A percentile compares a stretch with the other conserved stretches of the same genome.
phyloP scores from a whole-genome alignment of 2,329 filamentous ascomycete genomes.

The Aschersonia sp. region DNA sequence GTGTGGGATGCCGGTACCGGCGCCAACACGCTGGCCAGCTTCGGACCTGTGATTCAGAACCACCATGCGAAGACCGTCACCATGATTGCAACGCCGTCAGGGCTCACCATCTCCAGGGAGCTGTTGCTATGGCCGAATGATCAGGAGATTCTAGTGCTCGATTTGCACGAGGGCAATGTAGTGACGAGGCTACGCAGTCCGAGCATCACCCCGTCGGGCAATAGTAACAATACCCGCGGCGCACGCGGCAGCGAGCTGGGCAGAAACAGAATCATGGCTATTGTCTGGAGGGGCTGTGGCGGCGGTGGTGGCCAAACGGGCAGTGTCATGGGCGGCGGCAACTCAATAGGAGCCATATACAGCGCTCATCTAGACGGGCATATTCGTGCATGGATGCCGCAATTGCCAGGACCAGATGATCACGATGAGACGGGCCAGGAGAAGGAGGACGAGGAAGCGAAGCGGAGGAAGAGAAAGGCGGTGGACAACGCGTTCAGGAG shows the following conservation, averaged over 20 bases:
- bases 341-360: constrained; percentile 46
- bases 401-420: constrained; percentile 34
- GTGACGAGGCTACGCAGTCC: constrained; percentile 57
- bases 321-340: constrained; percentile 43
- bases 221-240: constrained; percentile 9
- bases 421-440: constrained; percentile 30
- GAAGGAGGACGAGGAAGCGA: constrained; percentile 27
- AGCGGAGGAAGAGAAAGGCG: constrained; percentile 55
- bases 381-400: constrained; percentile 65
- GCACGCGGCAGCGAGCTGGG: too few relatives aligned
- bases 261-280: constrained; percentile 54
- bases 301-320: constrained; percentile 44
- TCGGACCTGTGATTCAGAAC: constrained; percentile 73
- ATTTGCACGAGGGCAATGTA: constrained; percentile 63
- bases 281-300: constrained; percentile 56
- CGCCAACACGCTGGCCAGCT: constrained; percentile 77
- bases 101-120: constrained; percentile 42
- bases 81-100: constrained; percentile 49
- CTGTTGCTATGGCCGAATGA: constrained; percentile 72
- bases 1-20: constrained; percentile 76
- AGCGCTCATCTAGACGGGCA: constrained; percentile 75
- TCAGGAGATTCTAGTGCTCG: constrained; percentile 64
- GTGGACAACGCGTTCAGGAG: constrained; percentile 69
- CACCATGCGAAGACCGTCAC: constrained; percentile 44
- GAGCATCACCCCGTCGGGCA: neutral